phyloP scores from a whole-genome alignment of 2,329 filamentous ascomycete genomes.

The Bipolaris victoriae region DNA sequence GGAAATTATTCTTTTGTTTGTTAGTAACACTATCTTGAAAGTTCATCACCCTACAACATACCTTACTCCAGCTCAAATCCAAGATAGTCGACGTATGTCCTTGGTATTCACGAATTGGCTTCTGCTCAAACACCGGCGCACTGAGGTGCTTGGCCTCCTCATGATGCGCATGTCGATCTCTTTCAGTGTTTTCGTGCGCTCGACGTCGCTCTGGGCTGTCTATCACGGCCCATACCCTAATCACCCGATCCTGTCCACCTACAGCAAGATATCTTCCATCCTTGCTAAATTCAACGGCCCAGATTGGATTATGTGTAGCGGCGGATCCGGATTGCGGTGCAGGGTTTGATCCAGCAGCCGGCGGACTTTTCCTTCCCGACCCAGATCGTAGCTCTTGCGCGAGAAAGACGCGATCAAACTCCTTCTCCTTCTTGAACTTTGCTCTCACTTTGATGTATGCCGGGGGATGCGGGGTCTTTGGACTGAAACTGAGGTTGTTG shows the following conservation, averaged over 20 bases:
- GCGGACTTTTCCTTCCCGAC: conserved; percentile 38
- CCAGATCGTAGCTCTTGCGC: conserved; percentile 84
- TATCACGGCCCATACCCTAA: conserved; percentile 89
- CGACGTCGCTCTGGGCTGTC: conserved; percentile 79
- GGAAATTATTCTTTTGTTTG: conserved; percentile 76
- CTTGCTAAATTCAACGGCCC: conserved; percentile 90
- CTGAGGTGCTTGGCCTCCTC: conserved; percentile 70
- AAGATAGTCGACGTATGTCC: conserved; percentile 87
- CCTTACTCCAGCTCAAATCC: conserved; percentile 95
- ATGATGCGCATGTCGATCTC: conserved; percentile 52
- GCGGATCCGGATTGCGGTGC: conserved; percentile 43
- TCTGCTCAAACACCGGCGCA: conserved; percentile 85
- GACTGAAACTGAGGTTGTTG: conserved; percentile 76
- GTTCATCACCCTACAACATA: conserved; percentile 30
- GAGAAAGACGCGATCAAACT: conserved; percentile 87
- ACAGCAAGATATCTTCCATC: conserved; percentile 91
- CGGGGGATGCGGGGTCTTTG: conserved; percentile 85
- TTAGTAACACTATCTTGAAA: not conserved
- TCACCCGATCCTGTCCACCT: conserved; percentile 85
- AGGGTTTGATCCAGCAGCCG: conserved; percentile 34
- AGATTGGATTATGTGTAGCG: conserved; percentile 70
- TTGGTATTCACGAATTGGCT: conserved; percentile 77
- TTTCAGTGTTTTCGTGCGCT: conserved; percentile 74
- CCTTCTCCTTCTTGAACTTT: conserved; percentile 78
- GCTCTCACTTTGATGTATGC: conserved; percentile 86